Percentiles rank a stretch among this genome's conserved stretches.
phyloP scores from a whole-genome alignment of 1,284 basidiomycete genomes.

The Earliella scabrosa region DNA sequence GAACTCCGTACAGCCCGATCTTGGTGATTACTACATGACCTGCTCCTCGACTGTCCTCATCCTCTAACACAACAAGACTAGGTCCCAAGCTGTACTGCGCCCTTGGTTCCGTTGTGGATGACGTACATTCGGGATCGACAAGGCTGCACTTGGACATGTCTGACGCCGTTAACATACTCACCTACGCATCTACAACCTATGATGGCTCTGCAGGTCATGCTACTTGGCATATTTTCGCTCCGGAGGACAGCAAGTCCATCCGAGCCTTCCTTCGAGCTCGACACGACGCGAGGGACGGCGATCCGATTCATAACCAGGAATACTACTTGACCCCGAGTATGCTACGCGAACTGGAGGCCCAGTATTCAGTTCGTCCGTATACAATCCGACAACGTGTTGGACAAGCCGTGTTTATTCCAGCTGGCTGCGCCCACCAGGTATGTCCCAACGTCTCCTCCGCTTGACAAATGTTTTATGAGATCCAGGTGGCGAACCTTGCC shows the following conservation, averaged over 20 bases:
- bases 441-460: slow-evolving; percentile 40
- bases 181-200: slow-evolving; percentile 58
- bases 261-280: slow-evolving; percentile 57
- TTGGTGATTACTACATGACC: slow-evolving; percentile 57
- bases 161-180: slow-evolving; percentile 89
- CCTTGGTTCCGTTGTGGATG: slow-evolving; percentile 54
- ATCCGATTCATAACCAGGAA: slow-evolving; percentile 87
- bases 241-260: slow-evolving; percentile 74
- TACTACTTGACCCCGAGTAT: slow-evolving; percentile 76
- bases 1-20: slow-evolving; percentile 79
- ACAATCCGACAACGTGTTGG: slow-evolving; percentile 83
- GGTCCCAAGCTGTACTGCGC: slow-evolving; percentile 79
- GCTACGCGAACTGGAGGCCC: slow-evolving; percentile 62
- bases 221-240: slow-evolving; percentile 86
- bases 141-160: slow-evolving; percentile 92
- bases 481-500: slow-evolving; percentile 74
- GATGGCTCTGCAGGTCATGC: slow-evolving; percentile 75
- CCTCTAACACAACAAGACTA: slow-evolving; percentile 32
- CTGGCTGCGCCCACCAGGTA: no score
- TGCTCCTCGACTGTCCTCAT: slow-evolving; percentile 33
- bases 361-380: slow-evolving; percentile 70
- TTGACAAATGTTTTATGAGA: slow-evolving; percentile 30
- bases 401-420: slow-evolving; percentile 90
- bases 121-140: slow-evolving; percentile 74
- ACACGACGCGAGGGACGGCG: slow-evolving; percentile 45